Percentiles rank a stretch among this genome's conserved stretches.
These are phyloP conservation scores for Marchantia polymorpha DNA, from an alignment of 225 moss, liverwort and hornwort genomes.

Conservation along the genomic window DNA sequence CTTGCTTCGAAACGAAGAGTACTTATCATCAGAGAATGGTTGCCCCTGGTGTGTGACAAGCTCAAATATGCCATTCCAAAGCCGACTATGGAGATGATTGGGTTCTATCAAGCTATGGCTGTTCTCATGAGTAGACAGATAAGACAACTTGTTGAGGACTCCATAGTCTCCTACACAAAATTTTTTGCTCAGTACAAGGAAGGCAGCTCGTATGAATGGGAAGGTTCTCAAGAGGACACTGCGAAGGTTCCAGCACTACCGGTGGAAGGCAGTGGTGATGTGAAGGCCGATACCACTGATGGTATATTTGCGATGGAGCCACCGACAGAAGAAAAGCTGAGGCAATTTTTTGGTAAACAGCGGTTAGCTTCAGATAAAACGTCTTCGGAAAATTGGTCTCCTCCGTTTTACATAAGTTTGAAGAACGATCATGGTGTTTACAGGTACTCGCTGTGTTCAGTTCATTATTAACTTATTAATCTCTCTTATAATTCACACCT, in stretches of 20 bases:
- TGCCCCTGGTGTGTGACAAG: constrained; percentile 62
- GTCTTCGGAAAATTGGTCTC: constrained; percentile 55
- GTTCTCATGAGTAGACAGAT: constrained; percentile 74
- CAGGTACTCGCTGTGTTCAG: constrained; percentile 40
- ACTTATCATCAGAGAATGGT: constrained; percentile 47
- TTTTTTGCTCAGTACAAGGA: constrained; percentile 43
- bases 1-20: constrained; percentile 55
- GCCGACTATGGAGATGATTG: constrained; percentile 62
- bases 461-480: background rate
- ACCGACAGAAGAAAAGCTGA: constrained; percentile 37
- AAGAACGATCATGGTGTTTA: constrained; percentile 62
- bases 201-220: constrained; percentile 51
- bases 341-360: constrained; percentile 48
- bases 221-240: background rate
- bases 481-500: no score
- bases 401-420: constrained; percentile 56
- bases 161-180: constrained; percentile 62
- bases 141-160: constrained; percentile 57
- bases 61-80: constrained; percentile 61
- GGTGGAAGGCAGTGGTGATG: background rate
- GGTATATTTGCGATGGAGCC: constrained; percentile 20
- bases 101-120: constrained; percentile 87
- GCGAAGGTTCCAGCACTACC: background rate
- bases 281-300: constrained; percentile 31
- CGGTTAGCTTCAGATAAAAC: constrained; percentile 43